phyloP scores from a whole-genome alignment of 1,284 basidiomycete species.

The Rhodotorula sp. region DNA sequence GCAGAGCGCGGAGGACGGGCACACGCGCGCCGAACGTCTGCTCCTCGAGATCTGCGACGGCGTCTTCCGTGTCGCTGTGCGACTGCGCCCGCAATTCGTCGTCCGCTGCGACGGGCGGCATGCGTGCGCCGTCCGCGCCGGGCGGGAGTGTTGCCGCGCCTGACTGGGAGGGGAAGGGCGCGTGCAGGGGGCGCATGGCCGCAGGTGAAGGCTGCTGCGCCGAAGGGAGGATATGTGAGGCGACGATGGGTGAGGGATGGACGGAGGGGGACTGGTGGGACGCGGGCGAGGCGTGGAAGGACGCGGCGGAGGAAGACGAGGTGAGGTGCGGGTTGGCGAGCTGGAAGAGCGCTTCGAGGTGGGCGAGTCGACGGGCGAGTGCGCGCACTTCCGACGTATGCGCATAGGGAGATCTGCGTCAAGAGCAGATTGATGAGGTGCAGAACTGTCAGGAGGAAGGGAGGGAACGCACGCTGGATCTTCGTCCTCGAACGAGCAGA shows the following conservation, averaged over 20 bases:
- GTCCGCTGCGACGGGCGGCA: background rate
- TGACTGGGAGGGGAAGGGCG: background rate
- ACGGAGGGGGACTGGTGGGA: background rate
- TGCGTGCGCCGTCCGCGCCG: too few relatives aligned
- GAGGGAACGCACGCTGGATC: slow-evolving; percentile 2
- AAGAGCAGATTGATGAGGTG: background rate
- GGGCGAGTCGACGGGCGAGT: slow-evolving; percentile 30
- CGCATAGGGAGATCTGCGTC: slow-evolving; percentile 19
- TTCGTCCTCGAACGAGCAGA: slow-evolving; percentile 22
- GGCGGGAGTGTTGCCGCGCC: background rate
- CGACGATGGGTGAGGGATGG: background rate
- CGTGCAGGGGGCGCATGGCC: background rate
- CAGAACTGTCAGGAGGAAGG: too few relatives aligned
- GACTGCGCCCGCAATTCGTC: background rate
- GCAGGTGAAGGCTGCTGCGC: background rate
- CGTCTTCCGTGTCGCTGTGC: slow-evolving; percentile 37
- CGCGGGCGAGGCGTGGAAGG: background rate
- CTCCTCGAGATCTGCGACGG: slow-evolving; percentile 37
- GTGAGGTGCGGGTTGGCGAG: slow-evolving; percentile 4
- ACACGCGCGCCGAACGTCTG: slow-evolving; percentile 38
- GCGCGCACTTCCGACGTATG: slow-evolving; percentile 35
- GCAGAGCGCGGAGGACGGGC: slow-evolving; percentile 32
- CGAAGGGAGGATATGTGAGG: background rate
- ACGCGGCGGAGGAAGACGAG: background rate
- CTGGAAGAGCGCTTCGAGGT: slow-evolving; percentile 37